These are phyloP conservation scores for Exophiala bonariae DNA, from an alignment of 2,329 filamentous ascomycete genomes.

Conservation along the genomic window DNA sequence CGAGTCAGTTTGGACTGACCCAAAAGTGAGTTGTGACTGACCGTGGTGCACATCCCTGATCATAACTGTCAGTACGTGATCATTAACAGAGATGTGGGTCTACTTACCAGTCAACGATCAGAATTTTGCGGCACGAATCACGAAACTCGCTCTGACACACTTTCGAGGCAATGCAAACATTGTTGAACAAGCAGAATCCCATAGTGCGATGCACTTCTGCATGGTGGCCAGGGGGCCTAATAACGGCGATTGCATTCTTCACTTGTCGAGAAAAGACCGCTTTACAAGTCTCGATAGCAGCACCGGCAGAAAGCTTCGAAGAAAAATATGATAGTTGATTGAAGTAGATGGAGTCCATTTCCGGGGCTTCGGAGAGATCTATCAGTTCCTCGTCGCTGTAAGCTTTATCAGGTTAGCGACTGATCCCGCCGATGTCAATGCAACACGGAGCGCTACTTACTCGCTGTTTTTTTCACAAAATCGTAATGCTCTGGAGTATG, in stretches of 20 bases:
- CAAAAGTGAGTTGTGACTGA: conserved; percentile 28
- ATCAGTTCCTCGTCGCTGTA: conserved; percentile 63
- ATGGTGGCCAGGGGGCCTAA: conserved; percentile 92
- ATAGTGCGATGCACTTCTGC: conserved; percentile 83
- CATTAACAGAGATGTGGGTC: not conserved
- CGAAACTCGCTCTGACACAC: conserved; percentile 82
- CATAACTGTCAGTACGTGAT: conserved; percentile 2
- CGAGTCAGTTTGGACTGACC: conserved; percentile 11
- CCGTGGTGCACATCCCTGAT: conserved; percentile 68
- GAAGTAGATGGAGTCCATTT: conserved; percentile 77
- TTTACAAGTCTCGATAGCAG: conserved; percentile 92
- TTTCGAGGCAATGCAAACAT: conserved; percentile 87
- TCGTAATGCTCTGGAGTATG: conserved; percentile 76
- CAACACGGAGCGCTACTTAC: conserved; percentile 23
- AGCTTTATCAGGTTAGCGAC: not conserved
- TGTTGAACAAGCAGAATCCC: conserved; percentile 98
- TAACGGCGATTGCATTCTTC: conserved; percentile 94
- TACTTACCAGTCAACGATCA: conserved; percentile 91
- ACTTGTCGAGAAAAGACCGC: conserved; percentile 80
- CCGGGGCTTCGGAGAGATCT: conserved; percentile 58
- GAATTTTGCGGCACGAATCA: conserved; percentile 77
- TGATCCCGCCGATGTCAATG: not conserved
- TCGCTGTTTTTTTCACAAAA: conserved; percentile 67
- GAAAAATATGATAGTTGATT: conserved; percentile 79
- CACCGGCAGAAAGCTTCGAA: conserved; percentile 80